Evolutionary conservation across 2,329 filamentous ascomycete species (phyloP).

Genomic region (Colletotrichum navitas): DNA sequence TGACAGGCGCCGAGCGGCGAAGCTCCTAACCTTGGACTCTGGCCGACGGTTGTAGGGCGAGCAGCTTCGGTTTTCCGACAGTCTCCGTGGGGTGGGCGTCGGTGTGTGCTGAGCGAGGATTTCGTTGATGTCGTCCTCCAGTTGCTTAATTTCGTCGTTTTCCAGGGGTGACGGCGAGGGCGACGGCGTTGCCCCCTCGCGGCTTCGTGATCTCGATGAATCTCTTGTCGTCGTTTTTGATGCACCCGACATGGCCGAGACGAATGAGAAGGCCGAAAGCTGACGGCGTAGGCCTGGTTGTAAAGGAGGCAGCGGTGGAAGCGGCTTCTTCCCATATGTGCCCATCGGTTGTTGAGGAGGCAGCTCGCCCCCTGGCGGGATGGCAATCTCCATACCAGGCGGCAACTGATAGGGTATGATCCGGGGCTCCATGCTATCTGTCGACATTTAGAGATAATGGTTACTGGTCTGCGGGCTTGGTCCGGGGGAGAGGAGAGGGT

Average conservation of each 20-base stretch:
- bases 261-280: constrained; percentile 28
- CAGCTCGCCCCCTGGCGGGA: constrained; percentile 42
- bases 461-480: neutral
- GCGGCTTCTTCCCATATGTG: constrained; percentile 46
- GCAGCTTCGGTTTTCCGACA: constrained; percentile 32
- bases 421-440: constrained; percentile 32
- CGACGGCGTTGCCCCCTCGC: constrained; percentile 20
- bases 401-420: constrained; percentile 37
- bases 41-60: constrained; percentile 26
- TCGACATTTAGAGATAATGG: neutral
- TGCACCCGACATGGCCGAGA: constrained; percentile 11
- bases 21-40: constrained; percentile 10
- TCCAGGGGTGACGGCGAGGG: constrained; percentile 22
- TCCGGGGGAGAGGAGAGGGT: neutral
- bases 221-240: constrained; percentile 18
- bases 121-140: constrained; percentile 35
- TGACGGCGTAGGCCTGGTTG: constrained; percentile 25
- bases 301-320: constrained; percentile 46
- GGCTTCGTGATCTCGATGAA: constrained; percentile 31
- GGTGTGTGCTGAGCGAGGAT: constrained; percentile 36
- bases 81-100: constrained; percentile 2
- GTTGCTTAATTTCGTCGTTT: constrained; percentile 17
- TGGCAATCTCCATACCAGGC: constrained; percentile 43
- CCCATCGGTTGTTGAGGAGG: constrained; percentile 41
- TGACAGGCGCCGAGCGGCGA: constrained; percentile 33